A percentile compares a stretch with the other conserved stretches of the same genome.
These are phyloP conservation scores for Hypoxylon fragiforme DNA, from an alignment of 495 filamentous ascomycete species.

Conservation along the genomic window DNA sequence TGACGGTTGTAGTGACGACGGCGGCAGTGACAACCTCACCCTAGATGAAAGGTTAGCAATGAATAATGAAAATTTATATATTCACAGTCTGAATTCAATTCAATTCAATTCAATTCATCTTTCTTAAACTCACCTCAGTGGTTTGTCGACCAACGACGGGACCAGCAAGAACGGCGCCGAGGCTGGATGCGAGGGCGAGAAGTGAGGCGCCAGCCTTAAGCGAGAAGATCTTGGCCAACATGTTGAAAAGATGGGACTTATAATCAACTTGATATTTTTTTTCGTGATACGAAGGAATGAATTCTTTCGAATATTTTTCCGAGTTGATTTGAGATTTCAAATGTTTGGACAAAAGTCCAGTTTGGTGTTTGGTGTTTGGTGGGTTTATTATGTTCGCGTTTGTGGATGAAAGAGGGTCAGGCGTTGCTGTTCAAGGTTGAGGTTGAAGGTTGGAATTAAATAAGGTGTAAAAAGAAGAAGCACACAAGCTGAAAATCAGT, in stretches of 20 bases:
- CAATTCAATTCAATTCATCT: neutral
- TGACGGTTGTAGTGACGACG: constrained; percentile 29
- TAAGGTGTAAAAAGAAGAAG: no score
- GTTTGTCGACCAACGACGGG: constrained; percentile 16
- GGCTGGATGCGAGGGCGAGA: constrained; percentile 1
- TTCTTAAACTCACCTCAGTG: constrained; percentile 6
- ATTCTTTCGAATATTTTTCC: no score
- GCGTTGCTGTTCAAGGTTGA: no score
- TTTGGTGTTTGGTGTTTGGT: neutral
- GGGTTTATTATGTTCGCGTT: neutral
- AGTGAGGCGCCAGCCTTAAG: constrained; percentile 11
- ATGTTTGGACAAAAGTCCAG: neutral
- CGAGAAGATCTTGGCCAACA: constrained; percentile 7
- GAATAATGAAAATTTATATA: neutral
- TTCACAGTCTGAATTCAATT: no score
- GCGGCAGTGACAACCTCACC: neutral
- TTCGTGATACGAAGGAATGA: no score
- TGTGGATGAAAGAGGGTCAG: no score
- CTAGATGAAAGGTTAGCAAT: constrained; percentile 14
- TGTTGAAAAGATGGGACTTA: constrained; percentile 4
- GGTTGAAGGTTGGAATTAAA: no score
- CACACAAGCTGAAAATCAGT: no score
- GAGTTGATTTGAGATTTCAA: no score
- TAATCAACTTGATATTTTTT: neutral
- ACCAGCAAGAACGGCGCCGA: constrained; percentile 11